Evolutionary conservation across 208 protist genomes (phyloP).

Genomic region (Giardia muris): DNA sequence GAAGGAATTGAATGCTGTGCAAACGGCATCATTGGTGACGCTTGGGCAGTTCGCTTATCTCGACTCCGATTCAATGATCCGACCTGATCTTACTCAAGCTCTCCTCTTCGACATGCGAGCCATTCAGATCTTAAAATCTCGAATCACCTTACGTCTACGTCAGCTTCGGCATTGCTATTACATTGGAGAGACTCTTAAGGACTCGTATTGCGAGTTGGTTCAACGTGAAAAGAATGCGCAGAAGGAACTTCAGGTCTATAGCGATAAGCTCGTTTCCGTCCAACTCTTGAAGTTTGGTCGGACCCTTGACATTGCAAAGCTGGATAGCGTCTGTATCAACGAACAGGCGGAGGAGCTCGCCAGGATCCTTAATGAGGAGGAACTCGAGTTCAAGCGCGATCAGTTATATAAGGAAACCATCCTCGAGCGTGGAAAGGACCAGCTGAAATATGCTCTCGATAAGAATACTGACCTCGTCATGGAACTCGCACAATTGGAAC

Average conservation of each 20-base stretch:
- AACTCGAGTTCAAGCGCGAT: not conserved
- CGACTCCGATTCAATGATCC: not conserved
- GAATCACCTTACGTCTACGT: not conserved
- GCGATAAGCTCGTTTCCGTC: not conserved
- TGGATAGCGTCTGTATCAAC: conserved; percentile 17
- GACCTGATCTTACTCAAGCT: not conserved
- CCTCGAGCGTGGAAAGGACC: not conserved
- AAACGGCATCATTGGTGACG: not conserved
- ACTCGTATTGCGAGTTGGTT: not conserved
- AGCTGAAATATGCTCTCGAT: not conserved
- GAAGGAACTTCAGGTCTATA: not conserved
- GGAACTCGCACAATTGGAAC: not conserved
- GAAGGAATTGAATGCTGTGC: conserved; percentile 15
- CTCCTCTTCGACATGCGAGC: not conserved
- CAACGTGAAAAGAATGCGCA: not conserved
- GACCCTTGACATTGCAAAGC: not conserved
- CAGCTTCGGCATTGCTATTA: not conserved
- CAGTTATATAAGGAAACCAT: not conserved
- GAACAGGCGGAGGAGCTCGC: not conserved
- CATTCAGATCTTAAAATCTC: not conserved
- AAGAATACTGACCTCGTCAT: conserved; percentile 7
- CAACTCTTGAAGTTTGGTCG: conserved; percentile 25
- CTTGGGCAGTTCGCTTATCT: not conserved
- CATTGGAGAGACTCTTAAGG: not conserved
- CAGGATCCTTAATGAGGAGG: not conserved